Percentiles rank a stretch among this genome's conserved stretches.
Conservation (phyloP, 352 stramenopile species). For the Pythium monospermum region DNA sequence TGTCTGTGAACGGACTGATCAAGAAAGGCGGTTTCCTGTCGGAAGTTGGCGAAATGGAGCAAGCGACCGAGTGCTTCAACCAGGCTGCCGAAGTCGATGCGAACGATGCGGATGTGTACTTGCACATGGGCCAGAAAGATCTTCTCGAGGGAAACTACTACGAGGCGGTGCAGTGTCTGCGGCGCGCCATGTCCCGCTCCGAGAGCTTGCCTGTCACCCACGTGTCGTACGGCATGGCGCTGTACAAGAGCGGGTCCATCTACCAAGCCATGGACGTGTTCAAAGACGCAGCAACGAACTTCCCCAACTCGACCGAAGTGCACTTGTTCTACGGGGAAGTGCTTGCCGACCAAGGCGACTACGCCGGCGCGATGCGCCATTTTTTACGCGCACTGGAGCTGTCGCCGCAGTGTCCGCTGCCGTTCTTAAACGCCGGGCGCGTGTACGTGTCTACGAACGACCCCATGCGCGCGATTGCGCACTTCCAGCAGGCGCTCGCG, state of each 20-base stretch:
- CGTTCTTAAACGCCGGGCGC: constrained; percentile 78
- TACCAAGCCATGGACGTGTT: constrained; percentile 85
- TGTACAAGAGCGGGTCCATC: constrained; percentile 80
- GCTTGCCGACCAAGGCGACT: constrained; percentile 76
- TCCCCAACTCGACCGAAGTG: constrained; percentile 69
- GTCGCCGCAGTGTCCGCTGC: constrained; percentile 69
- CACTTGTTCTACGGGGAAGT: constrained; percentile 83
- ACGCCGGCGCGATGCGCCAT: constrained; percentile 74
- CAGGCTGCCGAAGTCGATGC: constrained; percentile 61
- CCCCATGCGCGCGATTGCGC: constrained; percentile 66
- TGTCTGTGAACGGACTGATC: constrained; percentile 59
- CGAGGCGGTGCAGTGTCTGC: constrained; percentile 62
- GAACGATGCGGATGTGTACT: constrained; percentile 72
- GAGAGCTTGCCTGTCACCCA: constrained; percentile 67
- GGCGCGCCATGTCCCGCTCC: constrained; percentile 69
- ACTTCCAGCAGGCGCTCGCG: constrained; percentile 74
- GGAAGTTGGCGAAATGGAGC: constrained; percentile 64
- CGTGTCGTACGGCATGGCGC: constrained; percentile 81
- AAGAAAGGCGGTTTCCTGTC: constrained; percentile 82
- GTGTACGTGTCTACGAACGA: constrained; percentile 85
- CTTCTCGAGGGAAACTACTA: constrained; percentile 76
- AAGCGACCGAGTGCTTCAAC: constrained; percentile 55
- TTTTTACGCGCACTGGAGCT: constrained; percentile 66
- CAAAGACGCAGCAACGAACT: constrained; percentile 50
- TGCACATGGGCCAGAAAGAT: constrained; percentile 80